phyloP scores from a whole-genome alignment of 2,329 filamentous ascomycete species.

The Pseudogymnoascus sp. region DNA sequence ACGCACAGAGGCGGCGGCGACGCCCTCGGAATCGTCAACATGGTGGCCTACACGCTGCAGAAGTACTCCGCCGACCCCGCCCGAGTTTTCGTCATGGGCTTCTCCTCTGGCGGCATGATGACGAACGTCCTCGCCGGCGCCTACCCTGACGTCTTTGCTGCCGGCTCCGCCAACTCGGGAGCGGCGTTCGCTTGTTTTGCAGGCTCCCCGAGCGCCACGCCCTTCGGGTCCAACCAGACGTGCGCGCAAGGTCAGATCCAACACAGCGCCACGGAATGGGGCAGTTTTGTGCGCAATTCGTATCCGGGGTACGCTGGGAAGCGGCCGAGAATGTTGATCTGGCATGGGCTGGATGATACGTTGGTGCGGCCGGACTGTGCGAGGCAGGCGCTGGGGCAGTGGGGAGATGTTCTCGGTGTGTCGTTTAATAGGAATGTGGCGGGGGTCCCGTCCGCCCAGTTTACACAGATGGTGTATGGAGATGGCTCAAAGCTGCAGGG shows the following conservation, averaged over 20 bases:
- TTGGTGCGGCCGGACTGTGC: constrained; percentile 32
- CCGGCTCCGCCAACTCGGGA: constrained; percentile 35
- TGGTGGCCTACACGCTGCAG: constrained; percentile 43
- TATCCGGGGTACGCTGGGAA: constrained; percentile 29
- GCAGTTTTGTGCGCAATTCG: constrained; percentile 34
- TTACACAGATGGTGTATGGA: constrained; percentile 27
- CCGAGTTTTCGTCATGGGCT: constrained; percentile 42
- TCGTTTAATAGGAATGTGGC: constrained; percentile 19
- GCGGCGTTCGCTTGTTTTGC: constrained; percentile 28
- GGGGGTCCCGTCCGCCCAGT: constrained; percentile 23
- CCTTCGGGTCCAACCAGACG: constrained; percentile 42
- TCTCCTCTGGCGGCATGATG: constrained; percentile 36
- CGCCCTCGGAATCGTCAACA: constrained; percentile 45
- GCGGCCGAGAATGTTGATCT: constrained; percentile 33
- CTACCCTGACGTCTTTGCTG: constrained; percentile 38
- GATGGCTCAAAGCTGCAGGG: constrained; percentile 28
- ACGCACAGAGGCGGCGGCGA: constrained; percentile 48
- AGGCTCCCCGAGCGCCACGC: constrained; percentile 33
- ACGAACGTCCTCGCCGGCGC: constrained; percentile 38
- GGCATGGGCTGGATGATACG: constrained; percentile 29
- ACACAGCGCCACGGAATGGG: constrained; percentile 37
- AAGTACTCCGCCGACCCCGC: constrained; percentile 40
- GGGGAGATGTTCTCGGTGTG: constrained; percentile 38
- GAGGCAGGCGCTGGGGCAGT: constrained; percentile 36
- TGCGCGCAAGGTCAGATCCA: constrained; percentile 33